Evolutionary conservation across 2,329 filamentous ascomycete species (phyloP).

Genomic region (Aspergillus fumigatus): DNA sequence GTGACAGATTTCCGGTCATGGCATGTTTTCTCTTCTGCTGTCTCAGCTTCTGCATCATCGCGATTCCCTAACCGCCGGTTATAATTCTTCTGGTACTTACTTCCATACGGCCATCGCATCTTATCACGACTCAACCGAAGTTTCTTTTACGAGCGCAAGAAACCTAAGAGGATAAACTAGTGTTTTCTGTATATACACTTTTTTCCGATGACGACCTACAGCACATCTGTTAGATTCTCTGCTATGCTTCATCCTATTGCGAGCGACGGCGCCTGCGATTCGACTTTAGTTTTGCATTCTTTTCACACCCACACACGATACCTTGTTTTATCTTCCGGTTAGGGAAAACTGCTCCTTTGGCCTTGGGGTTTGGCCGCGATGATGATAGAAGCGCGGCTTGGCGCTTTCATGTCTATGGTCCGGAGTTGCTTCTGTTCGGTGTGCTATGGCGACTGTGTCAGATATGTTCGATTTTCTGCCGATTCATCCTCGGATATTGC

Average conservation of each 20-base stretch:
- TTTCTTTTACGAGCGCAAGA: constrained; percentile 23
- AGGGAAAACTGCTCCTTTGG: constrained; percentile 30
- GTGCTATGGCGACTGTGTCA: constrained; percentile 28
- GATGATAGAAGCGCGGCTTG: constrained; percentile 36
- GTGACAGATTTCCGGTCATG: constrained; percentile 25
- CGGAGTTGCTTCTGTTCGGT: constrained; percentile 33
- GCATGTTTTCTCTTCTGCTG: constrained; percentile 28
- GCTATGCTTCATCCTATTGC: constrained; percentile 34
- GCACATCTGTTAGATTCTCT: constrained; percentile 31
- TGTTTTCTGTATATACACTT: constrained; percentile 33
- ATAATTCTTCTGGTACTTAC: constrained; percentile 28
- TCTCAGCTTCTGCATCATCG: constrained; percentile 34
- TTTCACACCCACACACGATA: constrained; percentile 27
- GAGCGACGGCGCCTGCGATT: constrained; percentile 41
- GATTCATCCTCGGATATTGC: constrained; percentile 26
- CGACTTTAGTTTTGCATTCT: constrained; percentile 31
- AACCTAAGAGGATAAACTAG: constrained; percentile 27
- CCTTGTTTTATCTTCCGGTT: constrained; percentile 33
- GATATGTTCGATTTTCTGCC: constrained; percentile 23
- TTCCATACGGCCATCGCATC: constrained; percentile 26
- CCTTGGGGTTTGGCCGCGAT: constrained; percentile 30
- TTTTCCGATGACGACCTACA: constrained; percentile 32
- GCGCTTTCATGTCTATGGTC: constrained; percentile 33
- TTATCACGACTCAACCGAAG: constrained; percentile 24
- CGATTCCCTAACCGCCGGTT: constrained; percentile 32